A percentile compares a stretch with the other conserved stretches of the same genome.
These are phyloP conservation scores for Penicillium decumbens DNA, from an alignment of 2,329 filamentous ascomycete genomes.

Conservation along the genomic window DNA sequence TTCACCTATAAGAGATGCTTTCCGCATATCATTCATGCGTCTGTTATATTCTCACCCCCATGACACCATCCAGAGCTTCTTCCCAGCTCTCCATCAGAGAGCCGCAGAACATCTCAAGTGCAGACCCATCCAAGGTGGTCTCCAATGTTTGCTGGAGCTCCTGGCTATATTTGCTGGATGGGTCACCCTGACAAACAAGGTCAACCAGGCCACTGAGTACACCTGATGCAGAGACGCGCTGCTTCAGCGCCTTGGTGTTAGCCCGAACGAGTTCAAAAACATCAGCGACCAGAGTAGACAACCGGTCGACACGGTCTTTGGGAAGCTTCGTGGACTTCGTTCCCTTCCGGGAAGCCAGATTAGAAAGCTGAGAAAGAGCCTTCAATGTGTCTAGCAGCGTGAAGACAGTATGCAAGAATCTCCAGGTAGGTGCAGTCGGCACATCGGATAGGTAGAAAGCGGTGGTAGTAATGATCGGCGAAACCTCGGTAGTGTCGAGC, in stretches of 20 bases:
- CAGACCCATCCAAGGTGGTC: conserved; percentile 34
- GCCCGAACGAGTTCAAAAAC: conserved; percentile 33
- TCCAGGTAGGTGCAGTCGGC: conserved; percentile 38
- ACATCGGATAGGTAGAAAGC: conserved; percentile 24
- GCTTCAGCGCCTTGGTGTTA: conserved; percentile 37
- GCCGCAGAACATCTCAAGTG: conserved; percentile 43
- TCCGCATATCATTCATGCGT: too few species aligned
- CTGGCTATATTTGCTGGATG: conserved; percentile 19
- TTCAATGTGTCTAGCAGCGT: conserved; percentile 41
- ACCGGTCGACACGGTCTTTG: conserved; percentile 32
- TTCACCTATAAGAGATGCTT: neutral
- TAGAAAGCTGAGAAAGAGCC: conserved; percentile 33
- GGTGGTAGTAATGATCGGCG: conserved; percentile 22
- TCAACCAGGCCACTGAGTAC: conserved; percentile 42
- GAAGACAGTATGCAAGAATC: conserved; percentile 39
- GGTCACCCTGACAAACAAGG: conserved; percentile 30
- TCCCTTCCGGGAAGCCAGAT: conserved; percentile 30
- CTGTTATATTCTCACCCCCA: conserved; percentile 30
- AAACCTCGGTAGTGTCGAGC: conserved; percentile 17
- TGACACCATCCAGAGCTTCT: conserved; percentile 41
- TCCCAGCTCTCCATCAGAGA: conserved; percentile 47
- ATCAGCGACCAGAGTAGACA: conserved; percentile 25
- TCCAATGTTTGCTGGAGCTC: conserved; percentile 33
- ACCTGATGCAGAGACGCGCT: conserved; percentile 37
- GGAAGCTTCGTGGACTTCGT: conserved; percentile 30